phyloP scores from a whole-genome alignment of 2,329 filamentous ascomycete genomes.

The Pseudocercospora fijiensis region DNA sequence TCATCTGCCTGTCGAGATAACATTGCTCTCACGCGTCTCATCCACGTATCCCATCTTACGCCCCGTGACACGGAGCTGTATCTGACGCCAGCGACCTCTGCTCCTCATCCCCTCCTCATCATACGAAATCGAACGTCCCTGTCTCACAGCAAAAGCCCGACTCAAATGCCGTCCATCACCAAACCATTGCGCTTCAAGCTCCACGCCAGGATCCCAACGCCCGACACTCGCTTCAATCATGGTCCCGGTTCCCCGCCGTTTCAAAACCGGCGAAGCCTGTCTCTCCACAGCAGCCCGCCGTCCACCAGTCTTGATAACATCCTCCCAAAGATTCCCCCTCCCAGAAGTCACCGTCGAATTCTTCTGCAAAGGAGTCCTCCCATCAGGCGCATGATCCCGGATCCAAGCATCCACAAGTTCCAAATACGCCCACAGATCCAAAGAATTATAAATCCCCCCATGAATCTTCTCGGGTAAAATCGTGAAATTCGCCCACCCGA shows the following conservation, averaged over 20 bases:
- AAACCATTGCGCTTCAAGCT: constrained; percentile 38
- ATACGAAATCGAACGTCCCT: constrained; percentile 26
- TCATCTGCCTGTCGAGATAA: neutral
- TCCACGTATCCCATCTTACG: constrained; percentile 6
- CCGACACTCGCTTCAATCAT: constrained; percentile 30
- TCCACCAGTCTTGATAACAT: constrained; percentile 38
- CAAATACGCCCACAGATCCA: constrained; percentile 39
- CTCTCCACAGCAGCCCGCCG: constrained; percentile 38
- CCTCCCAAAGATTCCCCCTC: constrained; percentile 40
- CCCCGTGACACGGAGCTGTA: constrained; percentile 9
- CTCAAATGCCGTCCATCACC: constrained; percentile 32
- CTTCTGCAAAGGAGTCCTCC: constrained; percentile 33
- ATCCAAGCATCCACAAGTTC: constrained; percentile 38
- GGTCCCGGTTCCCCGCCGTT: neutral
- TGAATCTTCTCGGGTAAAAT: constrained; percentile 36
- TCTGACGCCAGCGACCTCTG: neutral
- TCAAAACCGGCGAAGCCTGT: constrained; percentile 34
- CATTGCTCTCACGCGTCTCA: constrained; percentile 10
- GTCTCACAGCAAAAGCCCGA: constrained; percentile 31
- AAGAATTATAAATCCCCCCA: constrained; percentile 39
- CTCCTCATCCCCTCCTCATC: neutral
- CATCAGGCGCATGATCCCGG: constrained; percentile 37
- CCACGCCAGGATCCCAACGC: constrained; percentile 42
- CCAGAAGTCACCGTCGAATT: constrained; percentile 25
- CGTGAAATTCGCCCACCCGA: constrained; percentile 42